Percentiles rank a stretch among this genome's conserved stretches.
Evolutionary conservation across 441 rosid genomes (phyloP).

Genomic region (Aquilaria agallochum): DNA sequence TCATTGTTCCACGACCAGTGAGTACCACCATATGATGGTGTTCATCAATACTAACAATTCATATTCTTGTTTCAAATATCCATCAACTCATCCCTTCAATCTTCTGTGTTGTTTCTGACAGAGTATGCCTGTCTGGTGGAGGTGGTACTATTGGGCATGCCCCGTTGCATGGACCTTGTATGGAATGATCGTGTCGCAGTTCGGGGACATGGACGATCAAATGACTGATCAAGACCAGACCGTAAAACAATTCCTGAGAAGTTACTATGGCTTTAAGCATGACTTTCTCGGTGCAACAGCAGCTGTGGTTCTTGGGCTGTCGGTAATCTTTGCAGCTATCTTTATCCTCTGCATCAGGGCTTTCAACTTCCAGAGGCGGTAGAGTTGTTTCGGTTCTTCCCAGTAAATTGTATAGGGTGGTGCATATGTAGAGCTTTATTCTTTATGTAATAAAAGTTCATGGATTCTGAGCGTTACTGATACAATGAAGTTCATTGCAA

Average conservation of each 20-base stretch:
- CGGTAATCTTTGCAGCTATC: conserved; percentile 32
- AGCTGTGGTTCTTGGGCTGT: conserved; percentile 23
- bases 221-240: conserved; percentile 11
- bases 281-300: conserved; percentile 46
- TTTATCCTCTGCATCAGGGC: conserved; percentile 32
- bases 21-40: conserved; percentile 5
- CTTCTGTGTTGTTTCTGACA: conserved; percentile 12
- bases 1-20: conserved; percentile 66
- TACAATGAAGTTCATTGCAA: too few species aligned
- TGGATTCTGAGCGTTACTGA: too few species aligned
- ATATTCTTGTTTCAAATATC: not conserved
- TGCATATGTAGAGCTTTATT: too few species aligned
- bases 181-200: conserved; percentile 45
- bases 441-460: too few species aligned
- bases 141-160: conserved; percentile 52
- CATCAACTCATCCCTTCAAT: not conserved
- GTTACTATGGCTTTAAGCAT: conserved; percentile 29
- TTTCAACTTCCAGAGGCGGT: conserved; percentile 42
- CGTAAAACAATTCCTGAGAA: conserved; percentile 24
- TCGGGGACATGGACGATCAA: conserved; percentile 25
- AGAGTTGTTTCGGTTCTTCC: not conserved
- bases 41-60: not conserved
- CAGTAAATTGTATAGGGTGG: too few species aligned
- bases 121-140: conserved; percentile 61
- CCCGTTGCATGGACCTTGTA: conserved; percentile 54